Percentiles rank a stretch among this genome's conserved stretches.
These are phyloP conservation scores for Zelopaecilomyces penicillatus DNA, from an alignment of 2,329 filamentous ascomycete genomes.

Conservation along the genomic window DNA sequence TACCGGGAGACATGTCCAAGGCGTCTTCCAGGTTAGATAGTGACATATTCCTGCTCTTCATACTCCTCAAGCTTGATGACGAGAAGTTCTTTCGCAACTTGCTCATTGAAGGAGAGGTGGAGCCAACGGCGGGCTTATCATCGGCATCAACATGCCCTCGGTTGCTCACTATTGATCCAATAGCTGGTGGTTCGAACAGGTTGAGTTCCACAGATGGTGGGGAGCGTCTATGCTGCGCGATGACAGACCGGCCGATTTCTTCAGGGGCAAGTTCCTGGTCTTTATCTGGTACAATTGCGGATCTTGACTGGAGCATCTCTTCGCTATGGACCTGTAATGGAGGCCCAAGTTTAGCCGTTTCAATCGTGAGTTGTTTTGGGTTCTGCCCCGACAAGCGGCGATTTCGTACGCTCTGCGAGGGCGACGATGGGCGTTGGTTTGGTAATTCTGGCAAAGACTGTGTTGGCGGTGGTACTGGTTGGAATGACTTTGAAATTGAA, in stretches of 20 bases:
- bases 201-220: constrained; percentile 21
- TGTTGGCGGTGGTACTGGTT: constrained; percentile 40
- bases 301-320: not conserved
- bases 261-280: constrained; percentile 5
- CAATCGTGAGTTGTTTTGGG: constrained; percentile 77
- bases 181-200: constrained; percentile 17
- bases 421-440: constrained; percentile 19
- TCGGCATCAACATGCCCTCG: constrained; percentile 26
- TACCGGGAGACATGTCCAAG: constrained; percentile 62
- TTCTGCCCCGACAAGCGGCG: constrained; percentile 75
- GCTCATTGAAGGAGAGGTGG: constrained; percentile 44
- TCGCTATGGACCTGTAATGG: constrained; percentile 9
- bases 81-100: constrained; percentile 59
- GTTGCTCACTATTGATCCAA: constrained; percentile 25
- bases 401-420: constrained; percentile 54
- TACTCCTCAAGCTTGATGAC: constrained; percentile 59
- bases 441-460: constrained; percentile 39
- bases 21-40: constrained; percentile 51
- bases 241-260: not conserved
- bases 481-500: constrained; percentile 12
- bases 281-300: constrained; percentile 5
- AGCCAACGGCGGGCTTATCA: constrained; percentile 31
- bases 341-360: constrained; percentile 47
- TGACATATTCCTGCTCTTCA: constrained; percentile 69
- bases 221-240: constrained; percentile 9